phyloP scores from a whole-genome alignment of 2,329 filamentous ascomycete genomes.

The Xylariaceae sp. region DNA sequence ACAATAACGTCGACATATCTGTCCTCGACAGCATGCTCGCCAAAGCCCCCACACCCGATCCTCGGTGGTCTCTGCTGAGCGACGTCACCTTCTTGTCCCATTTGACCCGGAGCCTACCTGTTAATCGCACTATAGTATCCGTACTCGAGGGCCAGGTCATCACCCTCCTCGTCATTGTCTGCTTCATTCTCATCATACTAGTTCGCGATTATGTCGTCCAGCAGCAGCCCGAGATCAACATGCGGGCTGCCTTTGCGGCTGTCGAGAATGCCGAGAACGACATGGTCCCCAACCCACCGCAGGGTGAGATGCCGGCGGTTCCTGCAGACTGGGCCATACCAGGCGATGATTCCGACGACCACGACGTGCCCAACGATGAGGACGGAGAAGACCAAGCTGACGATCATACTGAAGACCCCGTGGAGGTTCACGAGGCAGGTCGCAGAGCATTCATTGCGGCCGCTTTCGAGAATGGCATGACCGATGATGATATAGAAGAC shows the following conservation, averaged over 20 bases:
- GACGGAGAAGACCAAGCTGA: constrained; percentile 3
- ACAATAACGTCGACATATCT: constrained; percentile 21
- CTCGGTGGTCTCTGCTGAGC: constrained; percentile 48
- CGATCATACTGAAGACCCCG: neutral
- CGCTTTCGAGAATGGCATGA: too few relatives aligned
- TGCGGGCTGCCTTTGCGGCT: constrained; percentile 62
- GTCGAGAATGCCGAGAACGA: constrained; percentile 40
- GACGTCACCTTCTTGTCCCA: constrained; percentile 55
- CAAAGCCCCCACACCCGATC: constrained; percentile 11
- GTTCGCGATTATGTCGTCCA: constrained; percentile 98
- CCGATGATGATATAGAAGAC: too few relatives aligned
- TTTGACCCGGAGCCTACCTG: constrained; percentile 62
- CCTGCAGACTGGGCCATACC: neutral
- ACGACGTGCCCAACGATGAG: constrained; percentile 16
- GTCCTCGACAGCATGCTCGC: constrained; percentile 17
- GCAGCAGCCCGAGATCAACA: constrained; percentile 89
- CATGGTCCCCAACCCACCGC: constrained; percentile 14
- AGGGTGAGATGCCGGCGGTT: constrained; percentile 11
- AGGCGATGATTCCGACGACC: constrained; percentile 6
- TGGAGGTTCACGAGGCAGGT: neutral
- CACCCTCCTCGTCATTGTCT: constrained; percentile 83
- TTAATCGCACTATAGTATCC: constrained; percentile 78
- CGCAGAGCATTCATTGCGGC: neutral
- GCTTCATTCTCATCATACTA: constrained; percentile 93
- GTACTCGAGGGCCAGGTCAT: constrained; percentile 91